Base-by-base conservation (phyloP, 164 flowering plant genomes). In the Brasenia schreberi region DNA sequence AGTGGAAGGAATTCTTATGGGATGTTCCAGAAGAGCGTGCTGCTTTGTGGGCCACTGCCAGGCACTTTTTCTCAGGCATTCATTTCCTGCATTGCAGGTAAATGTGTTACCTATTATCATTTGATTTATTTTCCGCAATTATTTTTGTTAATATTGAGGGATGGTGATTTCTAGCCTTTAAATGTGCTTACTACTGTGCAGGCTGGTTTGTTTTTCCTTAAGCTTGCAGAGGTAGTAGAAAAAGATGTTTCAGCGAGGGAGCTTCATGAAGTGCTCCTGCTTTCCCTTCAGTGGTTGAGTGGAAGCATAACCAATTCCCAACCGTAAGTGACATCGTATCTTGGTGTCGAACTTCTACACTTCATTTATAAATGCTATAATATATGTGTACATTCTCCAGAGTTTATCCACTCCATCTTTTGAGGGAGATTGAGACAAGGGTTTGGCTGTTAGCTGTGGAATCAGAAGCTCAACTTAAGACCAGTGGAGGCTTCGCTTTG, bases 391-490 rank as follows among this genome's bases (percentile, higher is more conserved):
- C n/a, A 52, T 70, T 69, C 49, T 72, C 17, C 84, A 95, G 99
- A 67, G 88, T 85, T 68, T 95, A 86, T 79, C 97, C 96, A 9
- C 74, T 89, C 71, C 89, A 92, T 81, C 99, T 87, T 72, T 80
- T 95, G 59, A 87, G 99, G 33, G 99, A 95, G 82, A 89, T 95
- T 69, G 99, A 95, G 78, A 95, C 99, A 61, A 81, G 95, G 77
- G 99, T 95, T 18, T 95, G 99, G 97, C 97, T 95, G 59, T 77
- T 95, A 73, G 99, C 97, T 4, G 99, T 95, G 63, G 97, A 92
- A 81, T 88, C 99, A 67, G 99, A 92, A 79, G 88, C 96, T 66
- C 96, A 87, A 73, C 65, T 77, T 33, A 89, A 87, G 71, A 82
- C 73, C 78, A 92, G 84, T 65, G 81, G 87, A 66, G 87, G 78